Percentiles rank a stretch among this genome's conserved stretches.
phyloP scores from a whole-genome alignment of 1,284 basidiomycete species.

The Tylopilus orsonianus region DNA sequence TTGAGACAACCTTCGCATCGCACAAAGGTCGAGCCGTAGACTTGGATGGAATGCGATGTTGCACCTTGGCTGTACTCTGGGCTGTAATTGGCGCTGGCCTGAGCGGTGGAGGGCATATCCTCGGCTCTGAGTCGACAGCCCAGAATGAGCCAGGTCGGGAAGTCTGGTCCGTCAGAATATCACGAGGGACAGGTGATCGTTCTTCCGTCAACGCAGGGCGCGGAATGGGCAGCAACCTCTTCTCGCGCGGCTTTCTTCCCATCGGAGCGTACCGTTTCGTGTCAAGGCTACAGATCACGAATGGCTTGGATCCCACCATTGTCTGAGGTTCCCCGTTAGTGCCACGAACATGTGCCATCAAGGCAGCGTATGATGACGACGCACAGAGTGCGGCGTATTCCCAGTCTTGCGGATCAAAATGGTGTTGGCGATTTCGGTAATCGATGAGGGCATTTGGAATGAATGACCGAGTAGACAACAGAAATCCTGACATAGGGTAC shows the following conservation, averaged over 20 bases:
- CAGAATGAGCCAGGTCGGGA: background rate
- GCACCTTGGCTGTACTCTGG: background rate
- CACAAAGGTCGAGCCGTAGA: background rate
- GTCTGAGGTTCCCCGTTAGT: too few species aligned
- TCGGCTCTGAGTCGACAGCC: too few species aligned
- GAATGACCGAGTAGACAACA: background rate
- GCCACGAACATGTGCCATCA: too few species aligned
- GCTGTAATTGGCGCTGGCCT: background rate
- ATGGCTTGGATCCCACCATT: too few species aligned
- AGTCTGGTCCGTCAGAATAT: background rate
- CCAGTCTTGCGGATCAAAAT: background rate
- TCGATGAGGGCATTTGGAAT: background rate
- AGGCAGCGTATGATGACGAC: background rate
- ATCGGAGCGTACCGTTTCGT: conserved; percentile 7
- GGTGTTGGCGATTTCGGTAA: background rate
- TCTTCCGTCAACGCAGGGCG: background rate
- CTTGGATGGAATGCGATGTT: background rate
- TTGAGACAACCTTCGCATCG: background rate
- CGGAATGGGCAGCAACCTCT: background rate
- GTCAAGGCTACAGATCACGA: background rate
- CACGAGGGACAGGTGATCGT: background rate
- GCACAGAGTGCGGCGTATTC: conserved; percentile 4
- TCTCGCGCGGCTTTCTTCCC: background rate
- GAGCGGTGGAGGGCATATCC: too few species aligned
- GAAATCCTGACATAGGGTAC: background rate